A percentile compares a stretch with the other conserved stretches of the same genome.
phyloP scores from a whole-genome alignment of 2,329 filamentous ascomycete species.

The Berkeleyomyces basicola region DNA sequence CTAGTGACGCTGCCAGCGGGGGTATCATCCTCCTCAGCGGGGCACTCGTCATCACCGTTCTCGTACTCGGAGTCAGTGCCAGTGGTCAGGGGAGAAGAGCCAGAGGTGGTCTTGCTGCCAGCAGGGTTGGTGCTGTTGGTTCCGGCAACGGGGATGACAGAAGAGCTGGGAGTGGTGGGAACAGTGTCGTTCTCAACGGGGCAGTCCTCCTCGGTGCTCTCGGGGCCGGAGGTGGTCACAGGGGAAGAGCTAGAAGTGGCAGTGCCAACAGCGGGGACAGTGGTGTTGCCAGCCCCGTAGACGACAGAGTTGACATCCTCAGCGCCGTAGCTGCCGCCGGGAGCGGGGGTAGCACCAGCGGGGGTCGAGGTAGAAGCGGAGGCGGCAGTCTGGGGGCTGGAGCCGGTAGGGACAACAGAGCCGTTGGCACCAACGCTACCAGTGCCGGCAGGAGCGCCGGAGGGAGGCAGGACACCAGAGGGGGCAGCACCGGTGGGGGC shows the following conservation, averaged over 20 bases:
- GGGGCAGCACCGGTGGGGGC: neutral
- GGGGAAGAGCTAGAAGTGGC: constrained; percentile 1
- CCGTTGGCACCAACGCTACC: neutral
- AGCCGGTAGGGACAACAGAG: neutral
- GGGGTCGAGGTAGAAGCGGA: too few species aligned
- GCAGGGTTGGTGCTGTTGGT: neutral
- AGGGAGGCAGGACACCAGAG: neutral
- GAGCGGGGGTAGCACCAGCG: neutral
- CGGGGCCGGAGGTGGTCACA: neutral
- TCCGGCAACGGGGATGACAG: neutral
- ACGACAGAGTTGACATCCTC: neutral
- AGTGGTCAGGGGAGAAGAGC: neutral
- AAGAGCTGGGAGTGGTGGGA: neutral
- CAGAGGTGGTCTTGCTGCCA: neutral
- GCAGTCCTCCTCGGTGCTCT: constrained; percentile 4
- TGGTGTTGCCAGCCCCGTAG: neutral
- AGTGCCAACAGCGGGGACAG: neutral
- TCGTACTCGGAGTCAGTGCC: neutral
- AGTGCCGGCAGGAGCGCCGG: neutral
- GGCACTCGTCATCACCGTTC: constrained; percentile 6
- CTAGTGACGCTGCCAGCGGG: neutral
- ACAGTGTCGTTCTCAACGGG: constrained; percentile 1
- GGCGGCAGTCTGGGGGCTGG: neutral
- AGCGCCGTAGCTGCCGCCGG: neutral
- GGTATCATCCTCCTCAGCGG: neutral